Percentiles rank a stretch among this genome's conserved stretches.
phyloP scores from a whole-genome alignment of 352 stramenopile species.

The Pythium brassicae region DNA sequence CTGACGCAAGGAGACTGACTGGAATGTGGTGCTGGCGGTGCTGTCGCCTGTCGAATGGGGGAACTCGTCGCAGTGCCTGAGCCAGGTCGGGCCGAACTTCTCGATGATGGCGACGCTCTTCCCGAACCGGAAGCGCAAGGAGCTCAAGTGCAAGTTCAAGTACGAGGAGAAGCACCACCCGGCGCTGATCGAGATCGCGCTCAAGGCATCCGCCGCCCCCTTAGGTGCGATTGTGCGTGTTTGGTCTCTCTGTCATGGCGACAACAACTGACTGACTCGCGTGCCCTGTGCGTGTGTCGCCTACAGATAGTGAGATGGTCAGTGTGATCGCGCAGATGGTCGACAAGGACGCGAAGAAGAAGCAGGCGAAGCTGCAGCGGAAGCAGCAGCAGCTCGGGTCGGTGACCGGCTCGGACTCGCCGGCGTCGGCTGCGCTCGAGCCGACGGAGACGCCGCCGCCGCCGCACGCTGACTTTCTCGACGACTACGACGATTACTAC shows the following conservation, averaged over 20 bases:
- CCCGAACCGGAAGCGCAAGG: constrained; percentile 71
- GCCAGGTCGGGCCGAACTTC: constrained; percentile 81
- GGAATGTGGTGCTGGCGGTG: too few relatives aligned
- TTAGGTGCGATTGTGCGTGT: constrained; percentile 26
- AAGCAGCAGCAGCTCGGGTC: constrained; percentile 24
- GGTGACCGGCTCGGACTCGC: constrained; percentile 15
- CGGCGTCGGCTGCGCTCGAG: constrained; percentile 15
- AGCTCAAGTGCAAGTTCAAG: constrained; percentile 88
- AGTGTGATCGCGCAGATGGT: constrained; percentile 75
- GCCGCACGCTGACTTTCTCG: constrained; percentile 38
- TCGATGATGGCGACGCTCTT: constrained; percentile 87
- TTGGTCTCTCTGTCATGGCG: too few relatives aligned
- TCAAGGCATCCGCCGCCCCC: constrained; percentile 62
- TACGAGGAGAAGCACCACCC: constrained; percentile 80
- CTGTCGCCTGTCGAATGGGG: too few relatives aligned
- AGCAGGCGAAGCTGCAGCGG: constrained; percentile 32
- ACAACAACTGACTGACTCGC: background rate
- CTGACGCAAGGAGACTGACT: background rate
- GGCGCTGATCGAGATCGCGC: constrained; percentile 72
- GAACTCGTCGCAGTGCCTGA: constrained; percentile 71
- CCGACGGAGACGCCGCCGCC: constrained; percentile 15
- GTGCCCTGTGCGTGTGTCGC: background rate
- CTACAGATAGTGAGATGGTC: constrained; percentile 71
- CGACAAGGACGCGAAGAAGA: constrained; percentile 63
- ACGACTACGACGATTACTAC: constrained; percentile 46